A percentile compares a stretch with the other conserved stretches of the same genome.
phyloP scores from a whole-genome alignment of 2,329 filamentous ascomycete species.

The Parafenestella ontariensis region DNA sequence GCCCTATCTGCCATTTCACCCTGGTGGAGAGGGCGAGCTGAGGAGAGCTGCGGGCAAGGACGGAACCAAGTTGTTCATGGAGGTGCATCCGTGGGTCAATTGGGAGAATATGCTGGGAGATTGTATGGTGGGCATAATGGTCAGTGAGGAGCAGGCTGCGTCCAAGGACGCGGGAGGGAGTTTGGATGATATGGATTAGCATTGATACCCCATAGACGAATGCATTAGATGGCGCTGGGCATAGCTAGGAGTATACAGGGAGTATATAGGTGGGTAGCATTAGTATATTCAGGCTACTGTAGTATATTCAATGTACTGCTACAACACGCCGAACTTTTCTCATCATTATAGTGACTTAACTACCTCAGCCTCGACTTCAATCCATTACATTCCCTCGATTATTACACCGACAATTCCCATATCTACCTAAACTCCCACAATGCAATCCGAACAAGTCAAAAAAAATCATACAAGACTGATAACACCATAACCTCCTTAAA shows the following conservation, averaged over 20 bases:
- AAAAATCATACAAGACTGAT: not conserved
- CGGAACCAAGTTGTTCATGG: conserved; percentile 66
- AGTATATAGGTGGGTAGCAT: not conserved
- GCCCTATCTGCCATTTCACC: conserved; percentile 89
- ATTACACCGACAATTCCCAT: not conserved
- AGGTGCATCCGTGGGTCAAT: conserved; percentile 72
- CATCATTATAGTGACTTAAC: too few relatives aligned
- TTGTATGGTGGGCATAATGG: conserved; percentile 68
- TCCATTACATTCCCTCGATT: not conserved
- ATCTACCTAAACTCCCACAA: not conserved
- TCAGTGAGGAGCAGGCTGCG: conserved; percentile 59
- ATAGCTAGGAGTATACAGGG: not conserved
- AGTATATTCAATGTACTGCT: too few relatives aligned
- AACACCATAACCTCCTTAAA: too few relatives aligned
- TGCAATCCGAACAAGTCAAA: not conserved
- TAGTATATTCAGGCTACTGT: not conserved
- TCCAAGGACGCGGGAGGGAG: conserved; percentile 28
- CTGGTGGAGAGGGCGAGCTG: conserved; percentile 80
- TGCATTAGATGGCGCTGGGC: conserved; percentile 11
- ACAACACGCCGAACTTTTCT: too few relatives aligned
- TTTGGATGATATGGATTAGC: conserved; percentile 68
- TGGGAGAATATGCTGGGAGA: conserved; percentile 71
- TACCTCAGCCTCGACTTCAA: too few relatives aligned
- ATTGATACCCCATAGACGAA: conserved; percentile 24
- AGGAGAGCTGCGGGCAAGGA: conserved; percentile 81